A percentile compares a stretch with the other conserved stretches of the same genome.
Evolutionary conservation across 805 yeast genomes (phyloP).

Genomic region (Wickerhamiella lipophila): DNA sequence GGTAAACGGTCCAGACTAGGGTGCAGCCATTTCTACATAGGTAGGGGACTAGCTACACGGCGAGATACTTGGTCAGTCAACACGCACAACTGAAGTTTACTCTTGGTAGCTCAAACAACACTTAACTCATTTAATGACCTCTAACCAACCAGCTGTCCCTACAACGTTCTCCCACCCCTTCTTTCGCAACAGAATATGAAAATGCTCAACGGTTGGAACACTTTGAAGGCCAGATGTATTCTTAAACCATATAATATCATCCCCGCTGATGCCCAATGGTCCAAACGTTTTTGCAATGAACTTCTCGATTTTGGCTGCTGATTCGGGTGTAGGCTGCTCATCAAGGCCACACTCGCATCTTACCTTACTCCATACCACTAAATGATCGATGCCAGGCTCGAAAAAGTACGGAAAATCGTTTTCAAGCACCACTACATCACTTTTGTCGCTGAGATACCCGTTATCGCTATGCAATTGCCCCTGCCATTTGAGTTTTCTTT

Average conservation of each 20-base stretch:
- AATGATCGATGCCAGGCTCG: conserved; percentile 36
- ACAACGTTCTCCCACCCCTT: conserved; percentile 10
- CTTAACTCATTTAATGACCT: neutral
- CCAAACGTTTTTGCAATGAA: conserved; percentile 35
- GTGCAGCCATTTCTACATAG: no score
- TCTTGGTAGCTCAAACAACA: no score
- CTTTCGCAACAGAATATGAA: conserved; percentile 37
- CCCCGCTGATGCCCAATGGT: conserved; percentile 29
- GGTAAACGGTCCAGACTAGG: no score
- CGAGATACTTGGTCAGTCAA: no score
- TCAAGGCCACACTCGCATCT: conserved; percentile 36
- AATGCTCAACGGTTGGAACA: conserved; percentile 43
- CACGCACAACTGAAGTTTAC: no score
- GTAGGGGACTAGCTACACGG: no score
- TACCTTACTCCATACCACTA: conserved; percentile 46
- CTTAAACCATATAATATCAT: conserved; percentile 41
- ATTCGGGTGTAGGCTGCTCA: conserved; percentile 25
- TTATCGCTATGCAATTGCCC: conserved; percentile 14
- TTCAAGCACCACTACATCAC: conserved; percentile 35
- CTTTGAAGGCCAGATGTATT: conserved; percentile 46
- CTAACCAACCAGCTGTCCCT: conserved; percentile 8
- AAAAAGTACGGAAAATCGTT: conserved; percentile 49
- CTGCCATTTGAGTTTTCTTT: conserved; percentile 23
- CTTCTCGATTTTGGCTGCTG: conserved; percentile 29
- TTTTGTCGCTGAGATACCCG: conserved; percentile 15